Base-by-base conservation (phyloP, 2,329 filamentous ascomycete genomes). In the Rhexocercosporidium sp. region DNA sequence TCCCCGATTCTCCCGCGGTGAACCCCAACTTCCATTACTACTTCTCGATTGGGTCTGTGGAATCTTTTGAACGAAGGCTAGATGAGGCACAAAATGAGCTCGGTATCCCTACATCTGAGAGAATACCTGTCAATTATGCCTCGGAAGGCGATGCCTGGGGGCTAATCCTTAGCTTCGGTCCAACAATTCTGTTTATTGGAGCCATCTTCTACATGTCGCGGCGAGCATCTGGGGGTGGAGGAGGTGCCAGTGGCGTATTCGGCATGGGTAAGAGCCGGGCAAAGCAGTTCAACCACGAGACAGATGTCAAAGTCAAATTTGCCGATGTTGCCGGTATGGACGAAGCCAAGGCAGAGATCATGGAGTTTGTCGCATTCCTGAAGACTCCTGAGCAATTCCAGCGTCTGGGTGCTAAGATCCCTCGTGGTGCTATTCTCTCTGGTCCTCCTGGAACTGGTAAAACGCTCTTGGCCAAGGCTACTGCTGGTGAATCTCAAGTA, bases 371-470 rank as follows among this genome's bases (percentile, higher is more conserved):
- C 73, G 94, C 92, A 78, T 99, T 99, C 84, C 82, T 99, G 70
- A 95, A 97, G 83, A 92, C 96, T 75, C 96, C 96, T 0, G 92
- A 93, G 75, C 90, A 92, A 71, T 99, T 97, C 81, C 90, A 97
- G 82, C 92, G 92, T 79, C 88, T 99, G 20, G 96, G 96, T 75
- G 96, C 96, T 70, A 99, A 99, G 84, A 99, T 99, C 62, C 96
- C 96, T 44, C 93, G 96, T 71, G 96, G 96, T 76, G 96, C 96
- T 59, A 97, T 99, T 78, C 86, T 99, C 31, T 96, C 95, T 68
- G 96, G 96, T n/a, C 96, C 96, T 62, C 96, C 96, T 2, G 96
- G 96, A 85, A 99, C 96, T 57, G 96, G 96, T 89, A 99, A 99
- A 84, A 99, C 96, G 2, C 83, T 99, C 69, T 88, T 99, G 54